These are phyloP conservation scores for Cucurbita pepo DNA, from an alignment of 306 rosid genomes.

Conservation along the genomic window DNA sequence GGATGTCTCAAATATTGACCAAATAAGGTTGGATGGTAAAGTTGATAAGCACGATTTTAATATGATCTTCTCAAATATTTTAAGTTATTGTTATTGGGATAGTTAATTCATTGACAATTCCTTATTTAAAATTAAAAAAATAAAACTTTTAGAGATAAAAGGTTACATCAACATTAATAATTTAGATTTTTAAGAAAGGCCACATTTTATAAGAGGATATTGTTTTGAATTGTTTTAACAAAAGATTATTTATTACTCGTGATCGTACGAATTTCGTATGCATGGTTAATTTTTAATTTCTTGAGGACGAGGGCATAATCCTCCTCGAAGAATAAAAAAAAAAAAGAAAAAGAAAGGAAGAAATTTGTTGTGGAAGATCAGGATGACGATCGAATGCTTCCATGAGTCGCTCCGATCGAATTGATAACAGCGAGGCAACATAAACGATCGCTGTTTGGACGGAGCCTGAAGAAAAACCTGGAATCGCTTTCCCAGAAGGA, in stretches of 20 bases:
- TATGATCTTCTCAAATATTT: too few species aligned
- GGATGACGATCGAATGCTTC: background rate
- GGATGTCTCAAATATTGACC: too few species aligned
- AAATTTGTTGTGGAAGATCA: background rate
- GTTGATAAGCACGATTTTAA: too few species aligned
- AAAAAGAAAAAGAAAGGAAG: background rate
- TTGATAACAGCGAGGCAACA: background rate
- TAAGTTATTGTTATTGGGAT: too few species aligned
- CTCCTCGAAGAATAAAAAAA: background rate
- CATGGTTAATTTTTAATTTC: background rate
- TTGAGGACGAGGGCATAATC: background rate
- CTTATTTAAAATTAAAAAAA: too few species aligned
- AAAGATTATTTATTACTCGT: background rate
- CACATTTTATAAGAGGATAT: background rate
- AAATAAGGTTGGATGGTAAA: too few species aligned
- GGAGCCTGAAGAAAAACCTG: background rate
- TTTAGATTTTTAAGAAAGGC: background rate
- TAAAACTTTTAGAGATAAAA: too few species aligned
- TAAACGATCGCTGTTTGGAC: background rate
- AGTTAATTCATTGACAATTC: too few species aligned
- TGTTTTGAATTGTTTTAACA: background rate
- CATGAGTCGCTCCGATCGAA: background rate
- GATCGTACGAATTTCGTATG: background rate
- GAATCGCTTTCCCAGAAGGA: background rate
- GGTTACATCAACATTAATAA: too few species aligned